phyloP scores from a whole-genome alignment of 441 rosid species.

The Erodium trifolium region DNA sequence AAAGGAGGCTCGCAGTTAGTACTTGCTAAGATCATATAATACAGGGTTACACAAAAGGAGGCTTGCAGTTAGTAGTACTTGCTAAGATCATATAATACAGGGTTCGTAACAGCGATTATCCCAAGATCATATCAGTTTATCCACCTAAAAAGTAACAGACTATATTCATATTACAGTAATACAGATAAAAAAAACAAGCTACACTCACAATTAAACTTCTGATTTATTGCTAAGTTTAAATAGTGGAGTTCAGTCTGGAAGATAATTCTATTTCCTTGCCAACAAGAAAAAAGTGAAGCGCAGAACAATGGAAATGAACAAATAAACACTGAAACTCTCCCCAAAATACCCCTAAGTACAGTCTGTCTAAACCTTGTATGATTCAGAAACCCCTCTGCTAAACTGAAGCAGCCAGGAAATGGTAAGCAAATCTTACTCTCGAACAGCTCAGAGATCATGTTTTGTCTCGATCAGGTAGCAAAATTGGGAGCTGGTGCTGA shows the following conservation, averaged over 20 bases:
- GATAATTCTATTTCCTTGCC: background rate
- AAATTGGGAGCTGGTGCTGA: conserved; percentile 32
- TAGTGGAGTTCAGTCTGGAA: background rate
- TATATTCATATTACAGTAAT: too few relatives aligned
- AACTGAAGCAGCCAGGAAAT: background rate
- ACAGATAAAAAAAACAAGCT: too few relatives aligned
- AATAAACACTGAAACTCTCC: background rate
- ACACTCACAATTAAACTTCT: background rate
- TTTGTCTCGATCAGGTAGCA: conserved; percentile 19
- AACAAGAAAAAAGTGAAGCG: background rate
- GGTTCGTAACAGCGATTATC: too few relatives aligned
- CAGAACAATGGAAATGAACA: background rate
- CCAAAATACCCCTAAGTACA: background rate
- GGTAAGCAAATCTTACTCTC: background rate
- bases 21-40: too few relatives aligned
- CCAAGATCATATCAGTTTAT: too few relatives aligned
- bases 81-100: too few relatives aligned
- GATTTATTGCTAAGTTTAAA: background rate
- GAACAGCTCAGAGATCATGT: background rate
- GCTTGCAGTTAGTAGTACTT: too few relatives aligned
- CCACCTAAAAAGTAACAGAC: too few relatives aligned
- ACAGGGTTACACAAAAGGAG: too few relatives aligned
- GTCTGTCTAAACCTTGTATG: background rate
- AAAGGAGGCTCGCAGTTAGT: too few relatives aligned
- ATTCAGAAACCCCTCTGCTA: too few relatives aligned